Percentiles rank a stretch among this genome's conserved stretches.
These are phyloP conservation scores for Phytopythium litorale DNA, from an alignment of 352 stramenopile species.

Conservation along the genomic window DNA sequence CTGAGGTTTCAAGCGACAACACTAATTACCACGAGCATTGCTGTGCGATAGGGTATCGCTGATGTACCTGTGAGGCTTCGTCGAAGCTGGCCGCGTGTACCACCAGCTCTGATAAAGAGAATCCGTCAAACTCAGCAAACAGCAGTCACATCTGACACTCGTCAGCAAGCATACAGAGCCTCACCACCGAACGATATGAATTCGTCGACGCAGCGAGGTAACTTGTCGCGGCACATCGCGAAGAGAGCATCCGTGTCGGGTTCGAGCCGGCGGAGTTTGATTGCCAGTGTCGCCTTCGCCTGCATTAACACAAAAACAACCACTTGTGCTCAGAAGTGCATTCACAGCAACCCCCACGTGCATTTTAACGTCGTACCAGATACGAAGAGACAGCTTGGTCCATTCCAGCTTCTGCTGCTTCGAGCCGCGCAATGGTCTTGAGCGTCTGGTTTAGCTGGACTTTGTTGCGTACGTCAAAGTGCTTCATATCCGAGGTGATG, in stretches of 20 bases:
- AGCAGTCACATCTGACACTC: background rate
- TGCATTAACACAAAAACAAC: background rate
- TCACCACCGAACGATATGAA: constrained; percentile 58
- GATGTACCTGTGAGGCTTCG: background rate
- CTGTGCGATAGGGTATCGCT: background rate
- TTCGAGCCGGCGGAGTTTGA: constrained; percentile 62
- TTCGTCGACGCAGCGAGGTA: constrained; percentile 22
- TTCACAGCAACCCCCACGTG: no score
- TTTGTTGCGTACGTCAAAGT: background rate
- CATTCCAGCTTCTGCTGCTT: background rate
- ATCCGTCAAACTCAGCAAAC: background rate
- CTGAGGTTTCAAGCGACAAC: constrained; percentile 20
- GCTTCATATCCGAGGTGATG: background rate
- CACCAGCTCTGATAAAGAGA: background rate
- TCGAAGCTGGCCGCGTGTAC: background rate
- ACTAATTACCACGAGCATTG: background rate
- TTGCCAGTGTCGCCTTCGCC: constrained; percentile 27
- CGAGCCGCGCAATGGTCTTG: constrained; percentile 1
- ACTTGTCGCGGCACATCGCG: constrained; percentile 43
- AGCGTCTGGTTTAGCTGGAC: background rate
- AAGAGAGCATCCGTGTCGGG: constrained; percentile 45
- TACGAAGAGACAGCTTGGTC: background rate
- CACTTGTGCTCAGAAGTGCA: background rate
- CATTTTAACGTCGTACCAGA: background rate
- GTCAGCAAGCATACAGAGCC: background rate